phyloP scores from a whole-genome alignment of 176 grass and related monocot genomes.

The Cenchrus fungigraminus region DNA sequence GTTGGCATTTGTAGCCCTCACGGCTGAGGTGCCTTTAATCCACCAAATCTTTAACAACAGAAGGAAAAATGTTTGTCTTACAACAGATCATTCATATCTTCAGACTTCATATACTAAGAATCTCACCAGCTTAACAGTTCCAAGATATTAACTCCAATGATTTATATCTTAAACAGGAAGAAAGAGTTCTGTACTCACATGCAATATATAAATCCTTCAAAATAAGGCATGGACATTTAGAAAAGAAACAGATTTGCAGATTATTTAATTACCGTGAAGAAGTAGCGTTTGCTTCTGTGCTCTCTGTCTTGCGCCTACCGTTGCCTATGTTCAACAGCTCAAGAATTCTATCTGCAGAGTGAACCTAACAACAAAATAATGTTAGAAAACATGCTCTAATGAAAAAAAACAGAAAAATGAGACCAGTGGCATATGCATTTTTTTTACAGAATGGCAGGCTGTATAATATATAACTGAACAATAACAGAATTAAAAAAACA shows the following conservation, averaged over 20 bases:
- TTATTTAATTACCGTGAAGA: constrained; percentile 79
- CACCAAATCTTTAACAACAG: neutral
- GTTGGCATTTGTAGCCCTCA: neutral
- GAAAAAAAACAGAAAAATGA: constrained; percentile 15
- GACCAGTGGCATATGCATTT: neutral
- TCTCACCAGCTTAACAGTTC: constrained; percentile 16
- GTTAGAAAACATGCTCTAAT: constrained; percentile 8
- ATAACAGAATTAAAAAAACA: neutral
- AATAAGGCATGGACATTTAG: neutral
- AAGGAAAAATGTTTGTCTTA: neutral
- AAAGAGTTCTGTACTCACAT: neutral
- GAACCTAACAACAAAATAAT: constrained; percentile 63
- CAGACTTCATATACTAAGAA: neutral
- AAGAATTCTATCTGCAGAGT: constrained; percentile 97
- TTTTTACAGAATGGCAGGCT: constrained; percentile 16
- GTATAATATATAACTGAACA: neutral
- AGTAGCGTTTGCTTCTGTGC: constrained; percentile 91
- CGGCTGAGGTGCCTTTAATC: neutral
- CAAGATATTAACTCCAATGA: constrained; percentile 17
- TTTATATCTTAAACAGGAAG: neutral
- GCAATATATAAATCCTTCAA: neutral
- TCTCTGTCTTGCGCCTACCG: constrained; percentile 95
- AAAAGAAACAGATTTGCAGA: constrained; percentile 12
- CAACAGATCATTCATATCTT: neutral
- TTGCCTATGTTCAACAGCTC: constrained; percentile 99